These are phyloP conservation scores for Kodamaea anthophila DNA, from an alignment of 1,139 yeast species.

Conservation along the genomic window DNA sequence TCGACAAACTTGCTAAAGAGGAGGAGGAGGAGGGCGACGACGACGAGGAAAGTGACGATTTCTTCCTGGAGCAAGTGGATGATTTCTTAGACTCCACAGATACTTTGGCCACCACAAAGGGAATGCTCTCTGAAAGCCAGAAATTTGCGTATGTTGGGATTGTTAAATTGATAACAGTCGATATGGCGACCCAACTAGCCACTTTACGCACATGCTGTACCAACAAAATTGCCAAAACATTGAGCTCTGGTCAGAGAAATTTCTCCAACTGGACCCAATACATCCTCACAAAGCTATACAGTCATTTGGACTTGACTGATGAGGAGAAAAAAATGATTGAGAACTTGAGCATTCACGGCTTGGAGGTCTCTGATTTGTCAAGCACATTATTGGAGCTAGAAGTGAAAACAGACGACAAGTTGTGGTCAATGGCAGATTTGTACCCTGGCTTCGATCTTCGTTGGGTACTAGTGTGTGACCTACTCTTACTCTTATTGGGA, in stretches of 20 bases:
- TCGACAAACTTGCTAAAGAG: constrained; percentile 22
- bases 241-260: constrained; percentile 70
- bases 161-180: constrained; percentile 66
- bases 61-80: constrained; percentile 19
- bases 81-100: constrained; percentile 47
- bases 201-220: constrained; percentile 47
- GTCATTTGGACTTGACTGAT: constrained; percentile 67
- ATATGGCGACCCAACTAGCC: constrained; percentile 77
- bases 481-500: constrained; percentile 70
- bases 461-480: constrained; percentile 91
- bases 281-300: constrained; percentile 64
- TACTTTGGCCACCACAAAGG: constrained; percentile 74
- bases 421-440: constrained; percentile 8
- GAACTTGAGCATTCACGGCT: constrained; percentile 76
- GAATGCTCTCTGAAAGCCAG: constrained; percentile 76
- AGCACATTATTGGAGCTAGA: constrained; percentile 37
- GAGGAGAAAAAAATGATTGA: constrained; percentile 89
- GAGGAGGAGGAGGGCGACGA: constrained; percentile 38
- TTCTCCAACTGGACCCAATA: constrained; percentile 83
- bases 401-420: constrained; percentile 8
- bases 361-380: constrained; percentile 66
- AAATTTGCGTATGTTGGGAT: constrained; percentile 90
- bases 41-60: constrained; percentile 20
- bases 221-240: constrained; percentile 48
- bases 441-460: constrained; percentile 62